phyloP scores from a whole-genome alignment of 345 rosid species.

The Pugionium dolabratum region DNA sequence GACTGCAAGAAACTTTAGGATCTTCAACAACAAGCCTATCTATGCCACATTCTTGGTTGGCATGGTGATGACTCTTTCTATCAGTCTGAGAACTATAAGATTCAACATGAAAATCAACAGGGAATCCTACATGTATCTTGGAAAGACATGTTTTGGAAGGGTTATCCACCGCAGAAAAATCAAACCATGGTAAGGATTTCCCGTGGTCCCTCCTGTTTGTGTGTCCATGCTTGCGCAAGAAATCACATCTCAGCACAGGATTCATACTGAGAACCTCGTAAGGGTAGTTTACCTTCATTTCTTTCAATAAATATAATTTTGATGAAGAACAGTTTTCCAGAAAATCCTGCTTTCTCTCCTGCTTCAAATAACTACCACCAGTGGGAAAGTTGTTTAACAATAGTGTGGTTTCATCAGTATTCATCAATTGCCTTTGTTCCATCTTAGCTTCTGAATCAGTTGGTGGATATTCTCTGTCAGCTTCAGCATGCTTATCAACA shows the following conservation, averaged over 20 bases:
- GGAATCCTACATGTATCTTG: constrained; percentile 42
- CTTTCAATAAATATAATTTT: constrained; percentile 39
- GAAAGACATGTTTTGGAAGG: constrained; percentile 55
- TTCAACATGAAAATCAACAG: constrained; percentile 22
- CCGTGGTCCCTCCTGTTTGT: constrained; percentile 33
- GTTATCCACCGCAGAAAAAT: constrained; percentile 77
- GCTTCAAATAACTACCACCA: constrained; percentile 28
- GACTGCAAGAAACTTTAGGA: constrained; percentile 39
- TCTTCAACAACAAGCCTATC: constrained; percentile 42
- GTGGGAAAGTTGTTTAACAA: no score
- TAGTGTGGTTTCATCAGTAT: constrained; percentile 36
- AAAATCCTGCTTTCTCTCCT: constrained; percentile 36
- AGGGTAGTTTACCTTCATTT: constrained; percentile 42
- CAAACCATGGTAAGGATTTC: constrained; percentile 60
- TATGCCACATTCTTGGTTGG: constrained; percentile 42
- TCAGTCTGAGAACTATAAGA: constrained; percentile 39
- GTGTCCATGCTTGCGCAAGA: constrained; percentile 45
- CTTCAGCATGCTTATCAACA: constrained; percentile 36
- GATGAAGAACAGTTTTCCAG: constrained; percentile 37
- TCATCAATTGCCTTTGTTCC: constrained; percentile 30
- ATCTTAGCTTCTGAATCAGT: constrained; percentile 30
- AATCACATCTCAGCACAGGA: constrained; percentile 61
- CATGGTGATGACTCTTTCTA: constrained; percentile 32
- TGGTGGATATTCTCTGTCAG: constrained; percentile 37
- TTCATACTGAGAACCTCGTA: constrained; percentile 61